Conservation (phyloP, 371 early-diverging fungal species). For the Fennellomyces sp. region DNA sequence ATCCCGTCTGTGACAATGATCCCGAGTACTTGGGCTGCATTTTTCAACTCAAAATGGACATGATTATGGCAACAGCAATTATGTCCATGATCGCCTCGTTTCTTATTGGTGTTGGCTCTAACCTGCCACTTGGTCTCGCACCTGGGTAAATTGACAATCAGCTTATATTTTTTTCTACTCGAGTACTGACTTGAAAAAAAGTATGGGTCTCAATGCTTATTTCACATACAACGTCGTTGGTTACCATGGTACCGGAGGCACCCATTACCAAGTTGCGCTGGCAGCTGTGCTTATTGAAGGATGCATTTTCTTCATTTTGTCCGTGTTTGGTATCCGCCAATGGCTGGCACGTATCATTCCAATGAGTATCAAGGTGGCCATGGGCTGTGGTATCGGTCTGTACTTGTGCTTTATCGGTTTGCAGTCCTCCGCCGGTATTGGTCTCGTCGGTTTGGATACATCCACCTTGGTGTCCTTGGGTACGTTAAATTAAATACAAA, state of each 20-base stretch:
- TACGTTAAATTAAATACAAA: background rate
- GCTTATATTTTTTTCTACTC: background rate
- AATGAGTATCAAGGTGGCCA: constrained; percentile 73
- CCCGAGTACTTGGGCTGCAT: constrained; percentile 64
- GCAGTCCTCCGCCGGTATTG: constrained; percentile 80
- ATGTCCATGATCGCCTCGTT: constrained; percentile 68
- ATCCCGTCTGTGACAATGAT: constrained; percentile 47
- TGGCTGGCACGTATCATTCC: constrained; percentile 78
- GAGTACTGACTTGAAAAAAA: too few relatives aligned
- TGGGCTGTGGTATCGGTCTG: constrained; percentile 79
- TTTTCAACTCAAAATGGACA: constrained; percentile 62
- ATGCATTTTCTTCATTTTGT: constrained; percentile 70
- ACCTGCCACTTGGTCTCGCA: constrained; percentile 78
- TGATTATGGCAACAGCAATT: constrained; percentile 77
- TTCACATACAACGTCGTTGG: constrained; percentile 84
- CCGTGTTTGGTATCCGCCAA: constrained; percentile 78
- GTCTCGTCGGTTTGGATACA: constrained; percentile 59
- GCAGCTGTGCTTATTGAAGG: constrained; percentile 87
- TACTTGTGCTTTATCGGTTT: constrained; percentile 78
- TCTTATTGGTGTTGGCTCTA: constrained; percentile 74
- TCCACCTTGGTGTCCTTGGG: constrained; percentile 73
- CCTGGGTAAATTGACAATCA: constrained; percentile 65
- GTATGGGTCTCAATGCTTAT: constrained; percentile 83
- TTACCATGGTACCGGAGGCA: constrained; percentile 71
- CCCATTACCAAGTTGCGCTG: constrained; percentile 70